A percentile compares a stretch with the other conserved stretches of the same genome.
phyloP scores from a whole-genome alignment of 441 rosid genomes.

The Arabidopsis lyrata region DNA sequence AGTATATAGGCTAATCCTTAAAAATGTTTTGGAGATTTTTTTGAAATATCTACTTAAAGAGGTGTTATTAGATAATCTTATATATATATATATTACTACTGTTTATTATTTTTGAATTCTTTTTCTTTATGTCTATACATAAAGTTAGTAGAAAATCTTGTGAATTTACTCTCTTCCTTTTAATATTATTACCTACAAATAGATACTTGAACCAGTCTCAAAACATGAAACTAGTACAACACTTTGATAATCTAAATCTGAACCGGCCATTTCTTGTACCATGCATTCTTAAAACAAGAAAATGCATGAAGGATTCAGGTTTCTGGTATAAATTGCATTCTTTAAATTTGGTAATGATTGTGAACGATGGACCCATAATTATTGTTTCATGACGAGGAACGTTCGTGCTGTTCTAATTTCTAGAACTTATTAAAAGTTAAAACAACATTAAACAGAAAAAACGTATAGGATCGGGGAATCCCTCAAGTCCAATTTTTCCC shows the following conservation, averaged over 20 bases:
- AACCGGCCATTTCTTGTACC: background rate
- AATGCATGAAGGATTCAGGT: slow-evolving; percentile 20
- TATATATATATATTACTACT: background rate
- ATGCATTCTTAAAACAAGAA: background rate
- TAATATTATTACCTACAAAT: no score
- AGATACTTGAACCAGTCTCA: background rate
- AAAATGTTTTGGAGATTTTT: background rate
- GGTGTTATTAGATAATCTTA: background rate
- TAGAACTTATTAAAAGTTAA: background rate
- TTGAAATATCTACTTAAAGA: background rate
- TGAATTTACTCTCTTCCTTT: no score
- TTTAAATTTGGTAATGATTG: background rate
- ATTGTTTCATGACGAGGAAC: background rate
- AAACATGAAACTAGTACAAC: slow-evolving; percentile 1
- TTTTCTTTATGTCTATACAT: background rate
- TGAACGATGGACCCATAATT: background rate
- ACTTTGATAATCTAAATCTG: background rate
- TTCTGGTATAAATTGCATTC: background rate
- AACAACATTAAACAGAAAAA: background rate
- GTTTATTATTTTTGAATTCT: background rate
- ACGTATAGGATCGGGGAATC: no score
- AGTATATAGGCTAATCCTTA: background rate
- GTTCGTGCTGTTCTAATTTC: slow-evolving; percentile 4
- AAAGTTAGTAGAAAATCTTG: background rate
- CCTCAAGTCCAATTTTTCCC: background rate